A percentile compares a stretch with the other conserved stretches of the same genome.
These are phyloP conservation scores for Tuber melanosporum DNA, from an alignment of 495 filamentous ascomycete species.

Conservation along the genomic window DNA sequence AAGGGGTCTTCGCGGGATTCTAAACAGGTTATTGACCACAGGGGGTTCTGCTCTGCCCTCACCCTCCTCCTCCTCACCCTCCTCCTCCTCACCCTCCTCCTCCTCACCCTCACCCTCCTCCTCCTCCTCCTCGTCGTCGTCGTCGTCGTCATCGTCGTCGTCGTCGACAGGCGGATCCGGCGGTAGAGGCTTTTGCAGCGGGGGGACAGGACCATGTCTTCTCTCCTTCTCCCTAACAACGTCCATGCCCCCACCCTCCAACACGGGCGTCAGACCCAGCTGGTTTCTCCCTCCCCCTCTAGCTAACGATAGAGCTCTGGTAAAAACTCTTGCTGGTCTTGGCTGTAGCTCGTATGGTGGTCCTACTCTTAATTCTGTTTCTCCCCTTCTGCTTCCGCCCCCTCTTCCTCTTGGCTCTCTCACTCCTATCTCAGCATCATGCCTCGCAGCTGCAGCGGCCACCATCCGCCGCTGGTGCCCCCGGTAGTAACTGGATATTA, in stretches of 20 bases:
- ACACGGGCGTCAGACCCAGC: not conserved
- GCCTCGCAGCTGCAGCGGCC: not conserved
- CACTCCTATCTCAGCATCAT: not conserved
- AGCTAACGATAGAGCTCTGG: not conserved
- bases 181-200: not conserved
- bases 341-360: not conserved
- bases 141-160: not conserved
- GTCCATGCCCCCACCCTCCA: not conserved
- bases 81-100: not conserved
- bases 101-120: not conserved
- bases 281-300: not conserved
- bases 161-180: not conserved
- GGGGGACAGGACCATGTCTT: not conserved
- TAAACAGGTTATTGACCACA: not conserved
- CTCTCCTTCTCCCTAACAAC: not conserved
- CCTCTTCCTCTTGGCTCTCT: not conserved
- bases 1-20: not conserved
- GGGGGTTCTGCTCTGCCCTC: not conserved
- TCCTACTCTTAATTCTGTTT: not conserved
- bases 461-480: not conserved
- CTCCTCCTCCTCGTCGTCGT: no score
- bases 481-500: not conserved
- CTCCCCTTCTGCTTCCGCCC: not conserved
- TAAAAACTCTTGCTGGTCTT: not conserved
- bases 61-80: not conserved